phyloP scores from a whole-genome alignment of 345 rosid species.

The Noccaea caerulescens region DNA sequence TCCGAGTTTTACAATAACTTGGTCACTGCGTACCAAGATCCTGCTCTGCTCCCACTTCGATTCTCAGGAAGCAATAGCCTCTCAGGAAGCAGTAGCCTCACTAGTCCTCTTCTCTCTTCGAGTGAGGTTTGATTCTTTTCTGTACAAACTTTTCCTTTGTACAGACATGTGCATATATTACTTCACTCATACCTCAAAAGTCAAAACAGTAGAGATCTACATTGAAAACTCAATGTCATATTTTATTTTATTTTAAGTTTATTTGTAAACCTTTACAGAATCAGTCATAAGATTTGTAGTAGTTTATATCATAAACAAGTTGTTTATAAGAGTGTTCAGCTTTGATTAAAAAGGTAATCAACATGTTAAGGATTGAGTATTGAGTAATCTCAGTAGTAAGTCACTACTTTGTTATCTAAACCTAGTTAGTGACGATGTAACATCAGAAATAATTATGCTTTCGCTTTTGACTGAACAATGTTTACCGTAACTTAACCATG shows the following conservation, averaged over 20 bases:
- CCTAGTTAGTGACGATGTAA: neutral
- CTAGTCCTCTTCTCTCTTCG: constrained; percentile 69
- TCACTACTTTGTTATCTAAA: neutral
- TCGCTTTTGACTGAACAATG: constrained; percentile 16
- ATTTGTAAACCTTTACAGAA: constrained; percentile 24
- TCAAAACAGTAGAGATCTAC: constrained; percentile 18
- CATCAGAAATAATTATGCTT: constrained; percentile 22
- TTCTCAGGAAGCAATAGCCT: constrained; percentile 44
- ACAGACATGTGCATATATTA: constrained; percentile 28
- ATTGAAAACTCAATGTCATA: constrained; percentile 16
- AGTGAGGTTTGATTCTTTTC: constrained; percentile 42
- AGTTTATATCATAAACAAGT: neutral
- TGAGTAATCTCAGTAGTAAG: neutral
- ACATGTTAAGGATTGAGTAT: constrained; percentile 7
- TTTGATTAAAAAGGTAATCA: neutral
- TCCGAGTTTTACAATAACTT: constrained; percentile 57
- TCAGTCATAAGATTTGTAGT: neutral
- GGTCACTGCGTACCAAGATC: constrained; percentile 78
- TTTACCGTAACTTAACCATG: constrained; percentile 25
- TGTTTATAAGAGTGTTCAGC: constrained; percentile 7
- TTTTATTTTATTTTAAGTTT: neutral
- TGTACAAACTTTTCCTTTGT: constrained; percentile 8
- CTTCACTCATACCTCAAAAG: constrained; percentile 13
- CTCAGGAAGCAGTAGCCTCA: constrained; percentile 51
- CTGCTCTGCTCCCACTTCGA: constrained; percentile 68